Evolutionary conservation across 2,329 filamentous ascomycete genomes (phyloP).

Genomic region (Penicillium corylophilum): DNA sequence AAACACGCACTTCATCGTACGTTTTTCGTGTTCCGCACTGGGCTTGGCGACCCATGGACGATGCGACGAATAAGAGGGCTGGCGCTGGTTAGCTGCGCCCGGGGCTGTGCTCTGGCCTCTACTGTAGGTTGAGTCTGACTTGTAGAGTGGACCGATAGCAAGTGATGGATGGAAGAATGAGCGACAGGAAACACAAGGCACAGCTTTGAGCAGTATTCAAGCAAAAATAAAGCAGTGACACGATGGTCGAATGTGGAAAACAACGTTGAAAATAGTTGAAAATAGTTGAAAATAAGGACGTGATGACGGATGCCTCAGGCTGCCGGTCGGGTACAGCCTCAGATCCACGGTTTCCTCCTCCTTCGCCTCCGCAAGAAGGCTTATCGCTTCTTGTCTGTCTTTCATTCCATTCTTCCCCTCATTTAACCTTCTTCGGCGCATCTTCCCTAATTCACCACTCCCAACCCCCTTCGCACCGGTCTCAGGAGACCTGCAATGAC

Average conservation of each 20-base stretch:
- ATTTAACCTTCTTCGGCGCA: not conserved
- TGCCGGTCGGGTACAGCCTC: not conserved
- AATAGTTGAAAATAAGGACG: not conserved
- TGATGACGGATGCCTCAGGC: not conserved
- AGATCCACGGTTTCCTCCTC: conserved; percentile 5
- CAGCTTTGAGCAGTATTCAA: not conserved
- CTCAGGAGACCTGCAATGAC: conserved; percentile 14
- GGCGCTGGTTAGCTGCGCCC: conserved; percentile 2
- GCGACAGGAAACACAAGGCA: not conserved
- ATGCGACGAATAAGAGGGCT: conserved; percentile 7
- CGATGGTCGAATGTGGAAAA: too few species aligned
- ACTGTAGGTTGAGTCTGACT: not conserved
- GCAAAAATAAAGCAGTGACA: not conserved
- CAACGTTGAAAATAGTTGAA: not conserved
- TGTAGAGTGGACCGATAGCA: not conserved
- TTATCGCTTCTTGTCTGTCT: conserved; percentile 9
- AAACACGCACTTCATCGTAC: not conserved
- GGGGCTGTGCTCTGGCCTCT: conserved; percentile 2
- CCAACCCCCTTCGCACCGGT: not conserved
- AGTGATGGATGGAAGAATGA: too few species aligned
- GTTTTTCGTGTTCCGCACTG: not conserved
- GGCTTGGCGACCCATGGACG: conserved; percentile 10
- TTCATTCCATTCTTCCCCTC: conserved; percentile 6
- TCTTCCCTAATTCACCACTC: not conserved
- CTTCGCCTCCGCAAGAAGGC: conserved; percentile 3